Base-by-base conservation (phyloP, 805 yeast species). In the Priceomyces melissophilus region DNA sequence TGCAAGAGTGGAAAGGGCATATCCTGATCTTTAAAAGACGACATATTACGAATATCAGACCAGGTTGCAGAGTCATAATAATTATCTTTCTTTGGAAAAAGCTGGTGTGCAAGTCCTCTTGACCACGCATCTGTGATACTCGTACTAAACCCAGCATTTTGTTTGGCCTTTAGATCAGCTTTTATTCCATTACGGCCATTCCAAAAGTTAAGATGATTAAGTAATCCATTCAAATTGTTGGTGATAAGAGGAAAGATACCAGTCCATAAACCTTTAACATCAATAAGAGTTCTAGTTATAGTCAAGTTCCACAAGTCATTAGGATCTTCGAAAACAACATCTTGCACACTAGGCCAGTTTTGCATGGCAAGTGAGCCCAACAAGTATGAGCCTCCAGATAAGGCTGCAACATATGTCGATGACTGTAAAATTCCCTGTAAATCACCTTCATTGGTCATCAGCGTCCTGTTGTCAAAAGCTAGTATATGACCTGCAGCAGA, bases 321-420 rank as follows among this genome's bases (percentile, higher is more conserved):
- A 3, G 58, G 55, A 38, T 64, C 47, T 14, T 62, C 60, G 31
- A 61, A 44, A 2, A 67, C 67, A 16, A 87, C 76, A 2, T 69
- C 79, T 48, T 81, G 82, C 16, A 87, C 78, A 10, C 84, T 68
- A 8, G 89, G 78, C 81, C 84, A 88, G 55, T 82, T 80, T 57
- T 87, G 85, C 55, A 75, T 68, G 0, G 76, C 79, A 25, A 87
- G 60, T 8, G 90, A 75, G 1, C 87, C 83, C 20, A 87, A 69
- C 37, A 86, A 67, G 95, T 95, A 87, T 10, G 85, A 75, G 20
- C 96, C 96, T 26, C 96, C 96, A 11, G 90, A 82, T 29, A 87
- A 73, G 7, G 91, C 95, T 4, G 87, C 65, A 3, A 88, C 60
- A 55, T 89, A 88, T 10, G 85, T 76, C 1, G 87, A 56, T 4